Conservation (phyloP, 2,329 filamentous ascomycete species). For the Talaromyces sp. region DNA sequence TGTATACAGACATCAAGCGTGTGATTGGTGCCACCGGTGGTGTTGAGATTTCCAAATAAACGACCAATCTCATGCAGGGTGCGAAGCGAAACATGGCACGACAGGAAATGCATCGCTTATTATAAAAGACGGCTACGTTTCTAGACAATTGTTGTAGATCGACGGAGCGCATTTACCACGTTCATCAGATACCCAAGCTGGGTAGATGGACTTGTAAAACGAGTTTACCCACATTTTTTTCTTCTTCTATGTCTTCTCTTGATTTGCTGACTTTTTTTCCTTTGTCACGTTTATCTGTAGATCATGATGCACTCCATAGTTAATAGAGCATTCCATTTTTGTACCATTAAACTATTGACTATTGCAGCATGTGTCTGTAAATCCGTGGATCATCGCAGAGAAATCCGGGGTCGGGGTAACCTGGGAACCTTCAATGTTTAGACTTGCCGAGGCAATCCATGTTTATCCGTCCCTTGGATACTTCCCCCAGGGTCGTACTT, state of each 20-base stretch:
- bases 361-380: not conserved
- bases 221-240: slow-evolving; percentile 16
- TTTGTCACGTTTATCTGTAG: slow-evolving; percentile 20
- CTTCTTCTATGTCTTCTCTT: not conserved
- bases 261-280: slow-evolving; percentile 14
- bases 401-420: not conserved
- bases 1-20: slow-evolving; percentile 59
- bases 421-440: not conserved
- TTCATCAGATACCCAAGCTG: slow-evolving; percentile 14
- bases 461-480: not conserved
- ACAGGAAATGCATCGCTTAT: slow-evolving; percentile 5
- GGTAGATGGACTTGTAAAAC: slow-evolving; percentile 18
- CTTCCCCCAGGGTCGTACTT: not conserved
- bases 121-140: slow-evolving; percentile 11
- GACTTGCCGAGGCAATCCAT: slow-evolving; percentile 5
- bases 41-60: slow-evolving; percentile 64
- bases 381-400: not conserved
- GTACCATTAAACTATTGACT: not conserved
- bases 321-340: slow-evolving; percentile 21
- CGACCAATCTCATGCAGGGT: not conserved
- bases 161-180: slow-evolving; percentile 9
- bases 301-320: slow-evolving; percentile 21
- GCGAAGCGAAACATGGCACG: slow-evolving; percentile 3
- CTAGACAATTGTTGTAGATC: not conserved
- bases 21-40: slow-evolving; percentile 69